Conservation (phyloP, 192 early-diverging fungal species). For the Entrophospora sp. region DNA sequence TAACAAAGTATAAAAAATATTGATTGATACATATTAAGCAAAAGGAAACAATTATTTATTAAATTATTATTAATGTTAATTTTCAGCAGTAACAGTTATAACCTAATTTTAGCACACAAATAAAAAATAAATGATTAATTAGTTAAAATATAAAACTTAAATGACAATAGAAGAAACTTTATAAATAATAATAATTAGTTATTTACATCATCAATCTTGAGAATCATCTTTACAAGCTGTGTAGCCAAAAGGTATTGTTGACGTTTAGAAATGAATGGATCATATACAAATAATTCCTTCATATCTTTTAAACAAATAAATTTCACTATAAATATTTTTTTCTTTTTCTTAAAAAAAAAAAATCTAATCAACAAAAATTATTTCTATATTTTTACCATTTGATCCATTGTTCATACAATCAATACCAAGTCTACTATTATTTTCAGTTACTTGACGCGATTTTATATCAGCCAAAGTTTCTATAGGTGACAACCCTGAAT, state of each 20-base stretch:
- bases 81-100: too few relatives aligned
- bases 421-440: conserved; percentile 83
- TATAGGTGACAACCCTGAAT: conserved; percentile 94
- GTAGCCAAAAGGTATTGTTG: conserved; percentile 97
- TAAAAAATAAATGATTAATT: too few relatives aligned
- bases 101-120: too few relatives aligned
- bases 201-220: conserved; percentile 87
- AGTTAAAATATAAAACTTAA: too few relatives aligned
- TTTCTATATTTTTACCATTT: conserved; percentile 55
- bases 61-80: too few relatives aligned
- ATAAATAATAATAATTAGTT: conserved; percentile 14
- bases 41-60: too few relatives aligned
- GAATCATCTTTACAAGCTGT: conserved; percentile 98
- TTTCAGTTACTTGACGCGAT: conserved; percentile 81
- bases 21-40: too few relatives aligned
- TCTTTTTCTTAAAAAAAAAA: background rate
- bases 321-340: background rate
- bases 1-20: too few relatives aligned
- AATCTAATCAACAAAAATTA: too few relatives aligned
- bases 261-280: conserved; percentile 98
- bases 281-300: conserved; percentile 96
- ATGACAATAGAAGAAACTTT: background rate
- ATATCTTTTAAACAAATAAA: conserved; percentile 57
- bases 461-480: conserved; percentile 95
- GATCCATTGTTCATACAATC: conserved; percentile 91